Conservation (phyloP, 768 basidiomycete species). For the Kwoniella sp. region DNA sequence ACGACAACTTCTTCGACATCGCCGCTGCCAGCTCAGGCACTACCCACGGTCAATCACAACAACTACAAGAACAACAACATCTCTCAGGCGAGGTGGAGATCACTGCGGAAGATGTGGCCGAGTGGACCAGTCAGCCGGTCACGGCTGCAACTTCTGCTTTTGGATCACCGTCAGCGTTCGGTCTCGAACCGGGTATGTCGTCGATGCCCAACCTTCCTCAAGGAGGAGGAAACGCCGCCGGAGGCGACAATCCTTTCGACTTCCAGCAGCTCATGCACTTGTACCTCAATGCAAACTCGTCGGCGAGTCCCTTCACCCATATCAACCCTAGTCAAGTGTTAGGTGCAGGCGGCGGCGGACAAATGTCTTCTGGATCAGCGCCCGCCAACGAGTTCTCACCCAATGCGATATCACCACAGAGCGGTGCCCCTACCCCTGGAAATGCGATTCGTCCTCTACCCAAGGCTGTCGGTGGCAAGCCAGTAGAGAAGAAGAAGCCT, state of each 20-base stretch:
- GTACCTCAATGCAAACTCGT: conserved; percentile 53
- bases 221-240: neutral
- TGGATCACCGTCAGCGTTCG: conserved; percentile 31
- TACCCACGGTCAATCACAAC: conserved; percentile 35
- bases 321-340: conserved; percentile 91
- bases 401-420: conserved; percentile 58
- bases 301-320: conserved; percentile 55
- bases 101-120: conserved; percentile 21
- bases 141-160: conserved; percentile 35
- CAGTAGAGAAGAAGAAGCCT: conserved; percentile 19
- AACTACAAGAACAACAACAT: neutral
- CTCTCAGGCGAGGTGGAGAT: conserved; percentile 13
- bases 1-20: conserved; percentile 56
- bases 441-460: conserved; percentile 46
- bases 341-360: conserved; percentile 32
- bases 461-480: conserved; percentile 45
- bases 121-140: conserved; percentile 35
- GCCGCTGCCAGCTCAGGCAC: conserved; percentile 47
- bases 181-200: conserved; percentile 13
- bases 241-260: conserved; percentile 46
- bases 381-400: conserved; percentile 64
- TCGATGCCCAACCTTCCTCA: conserved; percentile 30
- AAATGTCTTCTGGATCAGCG: conserved; percentile 29
- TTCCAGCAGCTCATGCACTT: conserved; percentile 57
- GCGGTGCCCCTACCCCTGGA: conserved; percentile 24